Evolutionary conservation across 305 asterid species (phyloP), one percentile per base, ranked within the genome.

Genomic region (Withania somnifera): DNA sequence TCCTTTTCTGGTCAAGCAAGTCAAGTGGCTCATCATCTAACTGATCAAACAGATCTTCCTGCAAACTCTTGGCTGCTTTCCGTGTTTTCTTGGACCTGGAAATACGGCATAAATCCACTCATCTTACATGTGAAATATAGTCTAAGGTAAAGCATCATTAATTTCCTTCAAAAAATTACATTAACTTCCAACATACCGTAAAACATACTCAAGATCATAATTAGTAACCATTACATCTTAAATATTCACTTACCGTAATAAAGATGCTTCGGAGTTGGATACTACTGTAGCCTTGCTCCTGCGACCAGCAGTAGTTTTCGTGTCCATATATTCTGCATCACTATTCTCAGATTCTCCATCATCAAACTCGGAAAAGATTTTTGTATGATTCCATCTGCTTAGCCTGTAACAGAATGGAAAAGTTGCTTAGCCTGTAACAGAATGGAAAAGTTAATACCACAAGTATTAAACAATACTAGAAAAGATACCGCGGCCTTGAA

Each of bases 351-450:
- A 86, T 83, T 86, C 93, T 42, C 87, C 94, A 69, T 91, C 98
- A 78, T 86, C 93, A 13, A 91, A 90, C 84, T 96, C 99, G 68
- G 98, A 94, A 84, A 94, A 96, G 85, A 96, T 87, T 86, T 84
- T 93, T 52, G 99, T 91, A 85, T 94, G 97, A 84, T 96, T 94
- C 98, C 98, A 94, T 89, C 87, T 85, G 87, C 98, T 96, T 32
- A 87, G 85, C 94, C 98, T 96, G 95, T 56, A 63, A 83, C 81
- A 84, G 51, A 83, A 24, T 30, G 47, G 13, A n/a, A 61, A 32
- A 2, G 24, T 50, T 32, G 87, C 98, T 96, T 32, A 87, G 85
- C 94, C 98, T 96, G 95, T 56, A 63, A 83, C 81, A 84, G 51
- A 83, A 24, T 30, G 47, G 13, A n/a, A 61, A 32, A 2, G 24